A percentile compares a stretch with the other conserved stretches of the same genome.
Evolutionary conservation across 139 green algal genomes (phyloP).

Genomic region (Coelastrella sp.): DNA sequence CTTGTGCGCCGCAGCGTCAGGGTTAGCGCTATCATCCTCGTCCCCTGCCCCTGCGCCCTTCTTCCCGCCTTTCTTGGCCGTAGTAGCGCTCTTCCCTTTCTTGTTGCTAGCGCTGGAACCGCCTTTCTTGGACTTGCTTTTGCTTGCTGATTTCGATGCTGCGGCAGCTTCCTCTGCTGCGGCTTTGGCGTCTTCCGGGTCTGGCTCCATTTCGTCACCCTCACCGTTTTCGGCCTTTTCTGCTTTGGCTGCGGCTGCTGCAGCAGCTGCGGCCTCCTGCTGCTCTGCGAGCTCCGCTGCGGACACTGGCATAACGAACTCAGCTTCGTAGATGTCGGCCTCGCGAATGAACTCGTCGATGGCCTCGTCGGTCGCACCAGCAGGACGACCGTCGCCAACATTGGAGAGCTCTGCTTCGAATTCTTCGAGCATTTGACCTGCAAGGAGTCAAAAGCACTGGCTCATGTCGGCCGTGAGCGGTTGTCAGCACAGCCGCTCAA

Average conservation of each 20-base stretch:
- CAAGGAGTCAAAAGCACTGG: no score
- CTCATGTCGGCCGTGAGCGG: no score
- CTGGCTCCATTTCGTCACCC: neutral
- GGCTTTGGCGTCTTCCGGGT: neutral
- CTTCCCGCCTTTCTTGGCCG: conserved; percentile 22
- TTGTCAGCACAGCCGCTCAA: no score
- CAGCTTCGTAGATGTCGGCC: conserved; percentile 53
- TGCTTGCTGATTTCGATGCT: neutral
- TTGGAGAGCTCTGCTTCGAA: conserved; percentile 47
- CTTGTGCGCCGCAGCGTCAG: neutral
- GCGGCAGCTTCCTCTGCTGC: neutral
- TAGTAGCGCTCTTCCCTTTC: conserved; percentile 9
- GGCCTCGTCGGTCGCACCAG: conserved; percentile 44
- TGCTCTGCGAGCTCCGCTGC: conserved; percentile 33
- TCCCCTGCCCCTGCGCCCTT: neutral
- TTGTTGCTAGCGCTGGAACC: neutral
- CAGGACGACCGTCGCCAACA: conserved; percentile 53
- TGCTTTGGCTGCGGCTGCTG: conserved; percentile 4
- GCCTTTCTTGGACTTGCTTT: conserved; percentile 25
- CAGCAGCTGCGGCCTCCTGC: conserved; percentile 29
- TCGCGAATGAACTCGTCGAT: conserved; percentile 44
- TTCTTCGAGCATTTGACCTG: conserved; percentile 16
- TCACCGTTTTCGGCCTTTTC: neutral
- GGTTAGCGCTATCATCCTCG: conserved; percentile 27
- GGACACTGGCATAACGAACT: conserved; percentile 55